Conservation (phyloP, 805 yeast species). For the Pichia scutulata region DNA sequence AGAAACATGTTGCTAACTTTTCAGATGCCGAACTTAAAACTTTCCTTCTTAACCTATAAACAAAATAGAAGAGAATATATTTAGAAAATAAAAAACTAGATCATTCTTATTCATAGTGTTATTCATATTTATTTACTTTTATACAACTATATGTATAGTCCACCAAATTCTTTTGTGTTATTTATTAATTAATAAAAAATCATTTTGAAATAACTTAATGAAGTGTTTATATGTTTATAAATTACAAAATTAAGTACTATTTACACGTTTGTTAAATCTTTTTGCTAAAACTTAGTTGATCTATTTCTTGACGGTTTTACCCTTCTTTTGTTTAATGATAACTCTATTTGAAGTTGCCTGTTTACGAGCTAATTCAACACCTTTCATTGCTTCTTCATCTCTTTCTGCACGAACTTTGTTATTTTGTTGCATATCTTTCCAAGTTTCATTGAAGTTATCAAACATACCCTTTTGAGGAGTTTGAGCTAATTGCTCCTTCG, state of each 20-base stretch:
- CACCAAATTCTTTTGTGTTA: neutral
- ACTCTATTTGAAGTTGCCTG: constrained; percentile 22
- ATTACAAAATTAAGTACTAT: neutral
- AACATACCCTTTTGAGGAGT: constrained; percentile 25
- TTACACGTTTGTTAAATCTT: neutral
- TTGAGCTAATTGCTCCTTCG: constrained; percentile 13
- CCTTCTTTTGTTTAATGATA: constrained; percentile 22
- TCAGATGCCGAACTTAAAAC: constrained; percentile 37
- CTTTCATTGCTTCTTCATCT: constrained; percentile 22
- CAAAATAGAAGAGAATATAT: neutral
- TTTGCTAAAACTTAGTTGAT: neutral
- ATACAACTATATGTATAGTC: neutral
- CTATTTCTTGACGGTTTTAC: constrained; percentile 1
- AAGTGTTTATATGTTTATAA: neutral
- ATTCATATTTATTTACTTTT: neutral
- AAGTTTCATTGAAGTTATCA: constrained; percentile 25
- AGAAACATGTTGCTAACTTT: constrained; percentile 41
- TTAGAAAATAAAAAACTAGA: neutral
- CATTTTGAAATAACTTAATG: neutral
- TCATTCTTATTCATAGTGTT: neutral
- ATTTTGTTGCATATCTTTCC: constrained; percentile 27
- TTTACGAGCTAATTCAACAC: constrained; percentile 22
- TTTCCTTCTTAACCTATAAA: constrained; percentile 21
- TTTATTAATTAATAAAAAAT: neutral
- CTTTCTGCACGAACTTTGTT: constrained; percentile 20